These are phyloP conservation scores for Aspergillus sp. DNA, from an alignment of 2,329 filamentous ascomycete genomes.

Conservation along the genomic window DNA sequence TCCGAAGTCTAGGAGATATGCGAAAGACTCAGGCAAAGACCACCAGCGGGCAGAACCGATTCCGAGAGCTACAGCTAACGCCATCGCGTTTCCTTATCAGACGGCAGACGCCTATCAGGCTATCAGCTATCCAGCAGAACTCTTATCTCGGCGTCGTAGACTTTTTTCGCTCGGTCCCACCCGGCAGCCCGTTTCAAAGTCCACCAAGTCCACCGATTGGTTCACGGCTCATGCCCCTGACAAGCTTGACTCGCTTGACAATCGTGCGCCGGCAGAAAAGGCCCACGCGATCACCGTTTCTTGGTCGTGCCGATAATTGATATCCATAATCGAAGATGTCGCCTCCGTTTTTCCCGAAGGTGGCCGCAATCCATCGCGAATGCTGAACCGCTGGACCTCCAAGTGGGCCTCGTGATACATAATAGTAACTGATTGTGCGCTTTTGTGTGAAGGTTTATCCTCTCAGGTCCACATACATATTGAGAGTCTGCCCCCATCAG, in stretches of 20 bases:
- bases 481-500: not conserved
- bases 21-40: too few relatives aligned
- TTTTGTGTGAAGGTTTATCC: not conserved
- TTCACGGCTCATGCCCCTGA: not conserved
- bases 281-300: not conserved
- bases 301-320: not conserved
- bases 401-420: slow-evolving; percentile 2
- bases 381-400: not conserved
- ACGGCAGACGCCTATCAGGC: slow-evolving; percentile 1
- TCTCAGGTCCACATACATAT: slow-evolving; percentile 6
- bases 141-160: slow-evolving; percentile 1
- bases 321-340: slow-evolving; percentile 2
- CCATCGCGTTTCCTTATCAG: not conserved
- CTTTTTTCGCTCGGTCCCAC: not conserved
- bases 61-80: too few relatives aligned
- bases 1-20: too few relatives aligned
- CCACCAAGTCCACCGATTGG: not conserved
- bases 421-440: not conserved
- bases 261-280: slow-evolving; percentile 1
- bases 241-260: slow-evolving; percentile 8
- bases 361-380: not conserved
- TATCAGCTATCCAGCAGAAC: too few relatives aligned
- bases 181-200: not conserved
- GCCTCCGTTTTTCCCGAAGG: not conserved
- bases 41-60: too few relatives aligned